Base-by-base conservation (phyloP, 331 rosid genomes). In the Erythrophleum ivorense region DNA sequence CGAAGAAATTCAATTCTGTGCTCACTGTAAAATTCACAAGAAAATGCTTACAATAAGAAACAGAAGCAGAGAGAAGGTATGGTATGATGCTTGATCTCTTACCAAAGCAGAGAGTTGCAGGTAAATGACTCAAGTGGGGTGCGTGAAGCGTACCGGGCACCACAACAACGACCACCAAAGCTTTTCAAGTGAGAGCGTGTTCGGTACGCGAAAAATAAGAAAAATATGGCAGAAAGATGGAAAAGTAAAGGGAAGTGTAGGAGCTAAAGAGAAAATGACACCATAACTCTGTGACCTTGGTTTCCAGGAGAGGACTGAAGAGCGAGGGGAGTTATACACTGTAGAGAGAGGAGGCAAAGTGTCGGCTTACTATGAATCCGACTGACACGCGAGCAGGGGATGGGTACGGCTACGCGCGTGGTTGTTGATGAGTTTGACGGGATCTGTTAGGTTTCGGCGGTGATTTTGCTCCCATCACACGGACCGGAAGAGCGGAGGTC, bases 291-390 rank as follows among this genome's bases (percentile, higher is more conserved):
- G 76, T n/a, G 19, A 55, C 41, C n/a, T 8, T 72, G 58, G 6
- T 72, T 52, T 72, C 63, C 12, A 5, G 63, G 78, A 19, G 50
- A 58, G 15, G n/a, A 19, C 36, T 1, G 36, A 12, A 19, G 0
- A 36, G 29, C n/a, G 60, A 4, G 9, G 15, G 33, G 54, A 49
- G 8, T 0, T 3, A 4, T 16, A 16, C 58, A 16, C 8, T 53
- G 21, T 16, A 24, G 33, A 21, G n/a, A 24, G 38, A 13, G 65
- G 5, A 2, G 63, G 31, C 15, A 18, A 12, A 49, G 88, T 84
- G 88, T 87, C 88, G 88, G 86, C 84, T 78, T 69, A 58, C 81
- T 18, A 72, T 71, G 85, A 82, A 80, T 77, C 84, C 59, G 81
- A 46, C 13, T 5, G 59, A 29, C 8, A 3, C 33, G 79, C 41